phyloP scores from a whole-genome alignment of 2,329 filamentous ascomycete genomes.

The Diaporthe humulicola region DNA sequence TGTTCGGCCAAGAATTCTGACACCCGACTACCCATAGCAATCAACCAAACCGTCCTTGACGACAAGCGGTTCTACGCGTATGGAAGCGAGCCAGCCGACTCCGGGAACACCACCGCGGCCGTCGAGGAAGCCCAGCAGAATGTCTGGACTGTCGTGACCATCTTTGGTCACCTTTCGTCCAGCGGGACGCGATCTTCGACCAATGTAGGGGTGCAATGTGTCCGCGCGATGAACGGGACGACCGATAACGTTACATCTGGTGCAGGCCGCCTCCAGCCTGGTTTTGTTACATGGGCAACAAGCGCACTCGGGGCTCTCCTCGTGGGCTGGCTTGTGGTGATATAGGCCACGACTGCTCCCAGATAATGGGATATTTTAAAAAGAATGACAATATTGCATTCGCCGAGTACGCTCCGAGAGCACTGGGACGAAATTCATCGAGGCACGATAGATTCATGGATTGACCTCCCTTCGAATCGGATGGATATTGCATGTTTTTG shows the following conservation, averaged over 20 bases:
- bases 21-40: neutral
- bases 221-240: slow-evolving; percentile 28
- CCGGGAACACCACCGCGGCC: slow-evolving; percentile 13
- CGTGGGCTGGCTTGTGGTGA: neutral
- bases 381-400: neutral
- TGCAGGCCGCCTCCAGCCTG: neutral
- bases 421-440: neutral
- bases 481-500: neutral
- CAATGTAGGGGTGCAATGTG: slow-evolving; percentile 29
- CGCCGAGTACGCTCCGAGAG: too few species aligned
- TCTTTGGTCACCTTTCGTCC: slow-evolving; percentile 29
- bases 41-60: slow-evolving; percentile 31
- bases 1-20: neutral
- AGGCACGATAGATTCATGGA: neutral
- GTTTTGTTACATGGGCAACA: neutral
- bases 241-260: slow-evolving; percentile 23
- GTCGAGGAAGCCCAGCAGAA: slow-evolving; percentile 22
- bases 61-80: slow-evolving; percentile 34
- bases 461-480: neutral
- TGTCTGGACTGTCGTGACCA: slow-evolving; percentile 27
- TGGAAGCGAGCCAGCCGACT: slow-evolving; percentile 15
- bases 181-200: neutral
- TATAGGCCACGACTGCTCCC: neutral
- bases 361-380: neutral
- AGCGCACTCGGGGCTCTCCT: neutral